Percentiles rank a stretch among this genome's conserved stretches.
These are phyloP conservation scores for Alternaria infectoria DNA, from an alignment of 2,329 filamentous ascomycete species.

Conservation along the genomic window DNA sequence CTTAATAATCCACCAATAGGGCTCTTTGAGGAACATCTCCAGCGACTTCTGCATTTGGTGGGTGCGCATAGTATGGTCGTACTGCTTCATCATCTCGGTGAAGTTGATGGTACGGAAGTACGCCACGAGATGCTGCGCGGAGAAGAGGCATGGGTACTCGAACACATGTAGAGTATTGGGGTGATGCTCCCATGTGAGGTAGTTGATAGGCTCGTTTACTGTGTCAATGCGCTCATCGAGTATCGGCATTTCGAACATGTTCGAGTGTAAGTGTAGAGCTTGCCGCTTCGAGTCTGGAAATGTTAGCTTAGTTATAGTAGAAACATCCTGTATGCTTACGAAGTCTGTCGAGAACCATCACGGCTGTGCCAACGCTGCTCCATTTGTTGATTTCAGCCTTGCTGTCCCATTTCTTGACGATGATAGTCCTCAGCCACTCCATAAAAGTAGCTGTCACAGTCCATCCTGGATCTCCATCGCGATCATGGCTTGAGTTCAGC, in stretches of 20 bases:
- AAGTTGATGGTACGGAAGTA: conserved; percentile 92
- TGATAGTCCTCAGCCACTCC: conserved; percentile 76
- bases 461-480: conserved; percentile 42
- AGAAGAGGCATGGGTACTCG: conserved; percentile 82
- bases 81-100: conserved; percentile 80
- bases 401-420: conserved; percentile 83
- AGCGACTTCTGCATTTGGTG: conserved; percentile 36
- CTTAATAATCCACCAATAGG: conserved; percentile 33
- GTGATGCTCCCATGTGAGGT: conserved; percentile 71
- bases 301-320: conserved; percentile 12
- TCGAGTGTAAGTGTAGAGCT: conserved; percentile 58
- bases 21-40: conserved; percentile 30
- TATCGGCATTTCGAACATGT: conserved; percentile 76
- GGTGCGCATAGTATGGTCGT: conserved; percentile 58
- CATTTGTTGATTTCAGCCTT: conserved; percentile 72
- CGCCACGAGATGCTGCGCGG: conserved; percentile 71
- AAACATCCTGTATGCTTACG: conserved; percentile 53
- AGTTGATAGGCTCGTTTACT: conserved; percentile 70
- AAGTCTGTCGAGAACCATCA: conserved; percentile 74
- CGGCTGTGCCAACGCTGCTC: conserved; percentile 75
- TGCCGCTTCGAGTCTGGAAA: conserved; percentile 26
- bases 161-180: conserved; percentile 75
- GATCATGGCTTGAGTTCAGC: conserved; percentile 17
- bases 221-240: conserved; percentile 78
- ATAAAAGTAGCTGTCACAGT: conserved; percentile 52